A percentile compares a stretch with the other conserved stretches of the same genome.
Conservation (phyloP, 192 early-diverging fungal genomes). For the Coemansia sp. region DNA sequence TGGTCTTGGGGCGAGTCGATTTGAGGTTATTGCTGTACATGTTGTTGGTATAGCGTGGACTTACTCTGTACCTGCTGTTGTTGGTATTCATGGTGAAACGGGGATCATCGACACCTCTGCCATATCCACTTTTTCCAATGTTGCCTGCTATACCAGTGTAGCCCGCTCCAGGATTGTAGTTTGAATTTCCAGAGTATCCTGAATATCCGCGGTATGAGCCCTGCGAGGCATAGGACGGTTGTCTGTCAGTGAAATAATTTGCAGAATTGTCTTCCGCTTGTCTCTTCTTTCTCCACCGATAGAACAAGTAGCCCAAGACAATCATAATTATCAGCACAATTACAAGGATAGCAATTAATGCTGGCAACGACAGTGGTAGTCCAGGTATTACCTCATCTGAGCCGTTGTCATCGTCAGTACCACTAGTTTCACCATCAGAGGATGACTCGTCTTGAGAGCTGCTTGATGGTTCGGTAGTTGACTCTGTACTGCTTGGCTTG, state of each 20-base stretch:
- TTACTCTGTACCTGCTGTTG: neutral
- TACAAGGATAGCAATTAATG: conserved; percentile 3
- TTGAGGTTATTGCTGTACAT: neutral
- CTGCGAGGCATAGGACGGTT: conserved; percentile 2
- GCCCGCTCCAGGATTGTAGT: neutral
- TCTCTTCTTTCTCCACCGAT: conserved; percentile 4
- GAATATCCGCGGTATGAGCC: conserved; percentile 4
- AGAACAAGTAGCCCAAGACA: neutral
- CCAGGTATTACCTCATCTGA: neutral
- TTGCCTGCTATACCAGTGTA: conserved; percentile 5
- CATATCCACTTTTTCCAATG: neutral
- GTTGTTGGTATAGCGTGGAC: neutral
- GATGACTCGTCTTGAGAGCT: too few relatives aligned
- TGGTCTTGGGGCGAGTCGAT: neutral
- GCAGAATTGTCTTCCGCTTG: neutral
- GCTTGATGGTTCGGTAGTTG: too few relatives aligned
- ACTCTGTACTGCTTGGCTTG: too few relatives aligned
- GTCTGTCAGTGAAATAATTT: neutral
- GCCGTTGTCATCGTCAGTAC: neutral
- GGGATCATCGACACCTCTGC: neutral
- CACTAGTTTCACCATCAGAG: neutral
- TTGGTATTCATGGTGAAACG: neutral
- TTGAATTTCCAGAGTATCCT: conserved; percentile 1
- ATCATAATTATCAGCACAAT: neutral
- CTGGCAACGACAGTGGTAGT: neutral